Evolutionary conservation across 805 yeast genomes (phyloP), one percentile per base, ranked within the genome.

Genomic region (Ogataea pignaliae): DNA sequence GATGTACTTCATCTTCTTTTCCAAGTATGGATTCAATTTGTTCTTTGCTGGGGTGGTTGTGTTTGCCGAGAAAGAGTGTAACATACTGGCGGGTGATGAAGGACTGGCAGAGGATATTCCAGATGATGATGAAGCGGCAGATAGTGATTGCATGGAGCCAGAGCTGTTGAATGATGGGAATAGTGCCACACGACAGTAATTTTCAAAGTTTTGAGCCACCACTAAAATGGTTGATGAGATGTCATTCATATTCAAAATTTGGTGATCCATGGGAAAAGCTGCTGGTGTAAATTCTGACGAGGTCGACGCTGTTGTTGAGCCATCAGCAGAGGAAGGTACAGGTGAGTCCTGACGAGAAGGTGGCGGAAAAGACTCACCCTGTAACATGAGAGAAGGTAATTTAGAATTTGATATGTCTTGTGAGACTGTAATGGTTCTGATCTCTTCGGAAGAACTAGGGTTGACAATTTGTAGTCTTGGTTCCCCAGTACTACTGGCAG

Each of bases 151-250:
- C 26, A 21, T 21, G 26, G 26, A 21, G 7, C 26, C 26, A 21
- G 26, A 7, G 26, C 7, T 21, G 33, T 30, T 30, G 45, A 47
- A 43, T 3, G 57, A 47, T 10, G 66, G 57, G 42, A 59, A 59
- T 44, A 67, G 46, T 35, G 60, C 57, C 18, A 59, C 43, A 18
- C 55, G 56, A 40, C 71, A 68, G 44, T 58, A 69, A 44, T 63
- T 68, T 40, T 68, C 71, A 44, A 69, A 67, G 42, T 69, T 69
- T 40, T 64, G 63, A 3, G 69, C 64, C 21, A 68, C 71, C 6
- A 66, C 69, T 11, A 61, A 46, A 5, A 60, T 53, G 7, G 72
- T 46, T 3, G 69, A 65, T 7, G 71, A 62, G 3, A 65, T 56
- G 40, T 64, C 68, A 40, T 60, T 56, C 50, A 63, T 53, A 36